A percentile compares a stretch with the other conserved stretches of the same genome.
Evolutionary conservation across 352 stramenopile species (phyloP).

Genomic region (Pythium aristosporum): DNA sequence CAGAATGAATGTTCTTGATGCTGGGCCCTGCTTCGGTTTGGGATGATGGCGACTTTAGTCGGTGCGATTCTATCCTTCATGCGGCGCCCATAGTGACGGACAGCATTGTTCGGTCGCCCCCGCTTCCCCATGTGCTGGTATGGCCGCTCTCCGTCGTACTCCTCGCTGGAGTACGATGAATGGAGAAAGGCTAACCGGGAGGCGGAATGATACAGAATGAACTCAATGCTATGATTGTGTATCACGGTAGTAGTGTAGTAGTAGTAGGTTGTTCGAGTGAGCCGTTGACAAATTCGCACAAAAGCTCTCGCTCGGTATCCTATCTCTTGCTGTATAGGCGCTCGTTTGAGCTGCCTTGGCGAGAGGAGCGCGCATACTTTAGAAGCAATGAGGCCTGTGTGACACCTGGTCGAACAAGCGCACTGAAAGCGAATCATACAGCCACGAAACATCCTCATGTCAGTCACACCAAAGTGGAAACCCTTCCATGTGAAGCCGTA

Average conservation of each 20-base stretch:
- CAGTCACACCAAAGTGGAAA: conserved; percentile 6
- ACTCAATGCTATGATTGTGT: neutral
- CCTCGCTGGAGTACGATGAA: neutral
- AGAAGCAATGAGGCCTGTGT: conserved; percentile 79
- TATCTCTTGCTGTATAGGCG: conserved; percentile 76
- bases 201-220: conserved; percentile 18
- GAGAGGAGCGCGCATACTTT: conserved; percentile 76
- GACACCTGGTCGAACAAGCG: conserved; percentile 56
- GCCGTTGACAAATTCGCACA: neutral
- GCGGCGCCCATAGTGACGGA: conserved; percentile 32
- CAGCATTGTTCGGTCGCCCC: neutral
- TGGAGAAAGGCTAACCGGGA: conserved; percentile 12
- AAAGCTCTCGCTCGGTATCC: neutral
- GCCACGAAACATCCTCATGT: neutral
- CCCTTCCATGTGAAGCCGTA: conserved; percentile 21
- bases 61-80: conserved; percentile 41
- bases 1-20: neutral
- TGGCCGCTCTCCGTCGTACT: conserved; percentile 1
- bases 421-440: conserved; percentile 28
- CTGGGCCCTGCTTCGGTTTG: conserved; percentile 45
- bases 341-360: conserved; percentile 68
- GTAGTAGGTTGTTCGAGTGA: neutral
- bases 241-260: neutral
- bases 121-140: neutral
- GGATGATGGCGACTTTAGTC: conserved; percentile 31